A percentile compares a stretch with the other conserved stretches of the same genome.
These are phyloP conservation scores for Gomphus bonarii DNA, from an alignment of 1,284 basidiomycete genomes.

Conservation along the genomic window DNA sequence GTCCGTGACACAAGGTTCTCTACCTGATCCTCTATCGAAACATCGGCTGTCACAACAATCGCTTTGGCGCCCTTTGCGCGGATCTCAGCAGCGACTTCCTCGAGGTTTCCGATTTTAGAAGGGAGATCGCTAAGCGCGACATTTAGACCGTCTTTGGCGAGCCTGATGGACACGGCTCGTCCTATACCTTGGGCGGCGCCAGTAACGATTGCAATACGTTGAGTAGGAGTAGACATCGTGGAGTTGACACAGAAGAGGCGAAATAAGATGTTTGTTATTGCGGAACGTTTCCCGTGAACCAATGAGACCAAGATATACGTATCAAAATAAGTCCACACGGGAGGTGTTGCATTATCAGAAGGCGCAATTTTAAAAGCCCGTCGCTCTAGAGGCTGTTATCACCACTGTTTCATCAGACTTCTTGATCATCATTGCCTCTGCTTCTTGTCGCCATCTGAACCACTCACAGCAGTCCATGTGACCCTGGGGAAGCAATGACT, in stretches of 20 bases:
- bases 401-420: too few relatives aligned
- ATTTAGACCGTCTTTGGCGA: constrained; percentile 31
- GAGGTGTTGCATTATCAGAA: too few relatives aligned
- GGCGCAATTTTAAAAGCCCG: too few relatives aligned
- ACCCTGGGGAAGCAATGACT: too few relatives aligned
- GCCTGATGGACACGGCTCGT: constrained; percentile 29
- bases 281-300: too few relatives aligned
- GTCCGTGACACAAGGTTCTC: constrained; percentile 18
- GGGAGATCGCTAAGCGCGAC: constrained; percentile 29
- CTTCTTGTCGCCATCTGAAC: too few relatives aligned
- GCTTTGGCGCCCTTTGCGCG: constrained; percentile 24
- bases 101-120: constrained; percentile 19
- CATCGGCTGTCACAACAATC: constrained; percentile 23
- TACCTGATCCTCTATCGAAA: constrained; percentile 12
- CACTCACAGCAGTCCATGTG: too few relatives aligned
- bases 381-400: too few relatives aligned
- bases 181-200: constrained; percentile 34
- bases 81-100: constrained; percentile 24
- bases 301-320: too few relatives aligned
- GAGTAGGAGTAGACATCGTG: background rate
- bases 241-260: background rate
- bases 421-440: too few relatives aligned
- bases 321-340: too few relatives aligned
- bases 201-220: constrained; percentile 26
- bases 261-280: too few relatives aligned